Conservation (phyloP, 257 asterid species). For the Orobanche coerulescens region DNA sequence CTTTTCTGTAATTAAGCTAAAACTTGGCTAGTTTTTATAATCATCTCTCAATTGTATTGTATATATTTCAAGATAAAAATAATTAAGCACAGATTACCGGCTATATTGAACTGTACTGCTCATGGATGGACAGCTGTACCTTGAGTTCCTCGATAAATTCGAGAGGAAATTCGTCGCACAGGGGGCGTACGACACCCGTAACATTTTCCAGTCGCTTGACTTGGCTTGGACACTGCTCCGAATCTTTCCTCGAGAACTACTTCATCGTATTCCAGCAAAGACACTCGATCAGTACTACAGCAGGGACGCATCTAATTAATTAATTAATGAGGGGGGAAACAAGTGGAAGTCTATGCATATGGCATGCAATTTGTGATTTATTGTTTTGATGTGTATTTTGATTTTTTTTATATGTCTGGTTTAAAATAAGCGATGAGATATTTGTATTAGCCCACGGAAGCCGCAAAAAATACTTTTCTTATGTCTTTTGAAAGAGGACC, state of each 20-base stretch:
- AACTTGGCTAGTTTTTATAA: background rate
- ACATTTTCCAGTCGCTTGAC: constrained; percentile 90
- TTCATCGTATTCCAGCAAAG: constrained; percentile 98
- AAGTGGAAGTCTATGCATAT: constrained; percentile 22
- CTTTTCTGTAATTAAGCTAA: background rate
- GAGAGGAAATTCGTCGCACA: constrained; percentile 80
- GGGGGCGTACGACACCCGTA: constrained; percentile 85
- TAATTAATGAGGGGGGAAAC: constrained; percentile 34
- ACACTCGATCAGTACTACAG: constrained; percentile 86
- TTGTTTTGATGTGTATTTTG: constrained; percentile 26
- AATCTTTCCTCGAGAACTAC: constrained; percentile 94
- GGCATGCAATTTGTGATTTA: constrained; percentile 27
- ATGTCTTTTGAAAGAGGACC: constrained; percentile 36
- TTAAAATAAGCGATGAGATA: constrained; percentile 45
- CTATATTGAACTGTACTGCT: background rate
- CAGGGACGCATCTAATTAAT: constrained; percentile 51
- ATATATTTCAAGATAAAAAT: too few species aligned
- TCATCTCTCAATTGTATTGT: too few species aligned
- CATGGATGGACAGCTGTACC: constrained; percentile 45
- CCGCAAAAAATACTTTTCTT: too few species aligned
- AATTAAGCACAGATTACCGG: constrained; percentile 20
- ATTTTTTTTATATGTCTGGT: constrained; percentile 28
- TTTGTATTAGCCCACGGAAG: constrained; percentile 28
- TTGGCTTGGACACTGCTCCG: constrained; percentile 98
- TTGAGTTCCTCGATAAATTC: constrained; percentile 72